phyloP scores from a whole-genome alignment of 2,329 filamentous ascomycete genomes.

The Bimuria novae-zelandiae region DNA sequence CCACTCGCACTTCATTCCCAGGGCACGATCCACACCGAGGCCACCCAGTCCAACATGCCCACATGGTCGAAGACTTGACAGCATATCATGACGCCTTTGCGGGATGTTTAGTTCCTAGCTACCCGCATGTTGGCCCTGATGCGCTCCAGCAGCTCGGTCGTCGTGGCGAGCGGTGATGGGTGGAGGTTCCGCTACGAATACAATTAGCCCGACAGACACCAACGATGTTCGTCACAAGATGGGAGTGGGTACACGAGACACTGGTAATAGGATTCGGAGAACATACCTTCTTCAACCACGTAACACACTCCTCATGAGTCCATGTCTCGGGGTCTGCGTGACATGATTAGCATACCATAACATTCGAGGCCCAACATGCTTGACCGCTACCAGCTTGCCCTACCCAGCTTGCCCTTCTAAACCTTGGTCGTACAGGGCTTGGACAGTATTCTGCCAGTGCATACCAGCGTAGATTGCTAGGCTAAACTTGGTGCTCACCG shows the following conservation, averaged over 20 bases:
- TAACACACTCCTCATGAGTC: slow-evolving; percentile 77
- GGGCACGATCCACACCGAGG: neutral
- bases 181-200: slow-evolving; percentile 63
- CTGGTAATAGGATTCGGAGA: neutral
- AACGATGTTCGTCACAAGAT: neutral
- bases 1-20: neutral
- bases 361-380: neutral
- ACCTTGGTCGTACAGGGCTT: neutral
- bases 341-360: slow-evolving; percentile 4
- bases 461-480: no score
- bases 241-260: neutral
- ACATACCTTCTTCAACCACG: slow-evolving; percentile 81
- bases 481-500: no score
- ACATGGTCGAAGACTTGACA: neutral
- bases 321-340: slow-evolving; percentile 67
- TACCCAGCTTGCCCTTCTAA: neutral
- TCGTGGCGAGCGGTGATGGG: slow-evolving; percentile 62
- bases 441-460: neutral
- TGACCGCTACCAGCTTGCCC: no score
- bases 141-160: slow-evolving; percentile 68
- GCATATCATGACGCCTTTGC: no score
- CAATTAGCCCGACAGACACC: no score
- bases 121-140: slow-evolving; percentile 70
- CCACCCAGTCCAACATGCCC: neutral
- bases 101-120: slow-evolving; percentile 14